Evolutionary conservation across 1,139 yeast genomes (phyloP).

Genomic region (Pichiaceae sp.): DNA sequence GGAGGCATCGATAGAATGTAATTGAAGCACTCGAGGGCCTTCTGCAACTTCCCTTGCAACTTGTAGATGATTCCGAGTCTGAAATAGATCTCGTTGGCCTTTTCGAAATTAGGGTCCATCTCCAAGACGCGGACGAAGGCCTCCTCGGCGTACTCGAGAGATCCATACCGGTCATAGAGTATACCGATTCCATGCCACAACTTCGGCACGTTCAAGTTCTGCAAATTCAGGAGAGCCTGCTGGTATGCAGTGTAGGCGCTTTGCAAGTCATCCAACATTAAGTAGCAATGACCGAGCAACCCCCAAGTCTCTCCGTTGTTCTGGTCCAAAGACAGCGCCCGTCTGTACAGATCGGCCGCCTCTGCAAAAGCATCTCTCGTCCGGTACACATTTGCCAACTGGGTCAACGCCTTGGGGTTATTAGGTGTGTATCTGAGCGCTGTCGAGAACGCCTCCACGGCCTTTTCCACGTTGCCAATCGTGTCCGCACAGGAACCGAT

Average conservation of each 20-base stretch:
- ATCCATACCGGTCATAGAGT: slow-evolving; percentile 89
- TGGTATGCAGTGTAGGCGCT: slow-evolving; percentile 95
- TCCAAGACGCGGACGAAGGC: slow-evolving; percentile 95
- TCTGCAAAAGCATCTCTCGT: slow-evolving; percentile 84
- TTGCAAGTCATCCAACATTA: slow-evolving; percentile 93
- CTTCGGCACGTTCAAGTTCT: slow-evolving; percentile 92
- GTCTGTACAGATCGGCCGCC: slow-evolving; percentile 89
- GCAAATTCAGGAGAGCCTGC: slow-evolving; percentile 84
- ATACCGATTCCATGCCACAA: slow-evolving; percentile 99
- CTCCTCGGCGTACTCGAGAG: slow-evolving; percentile 94
- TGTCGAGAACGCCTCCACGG: slow-evolving; percentile 82
- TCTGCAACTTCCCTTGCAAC: slow-evolving; percentile 81
- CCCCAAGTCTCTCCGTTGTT: slow-evolving; percentile 98
- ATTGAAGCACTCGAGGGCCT: slow-evolving; percentile 88
- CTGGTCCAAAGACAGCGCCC: slow-evolving; percentile 72
- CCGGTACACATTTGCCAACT: slow-evolving; percentile 82
- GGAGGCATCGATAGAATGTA: slow-evolving; percentile 90
- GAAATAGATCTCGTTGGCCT: slow-evolving; percentile 93
- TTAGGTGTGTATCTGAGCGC: slow-evolving; percentile 83
- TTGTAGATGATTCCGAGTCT: slow-evolving; percentile 95
- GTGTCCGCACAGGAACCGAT: slow-evolving; percentile 87
- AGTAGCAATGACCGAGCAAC: slow-evolving; percentile 87
- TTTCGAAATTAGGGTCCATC: slow-evolving; percentile 91
- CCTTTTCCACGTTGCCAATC: slow-evolving; percentile 82
- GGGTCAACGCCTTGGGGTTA: slow-evolving; percentile 76